Conservation (phyloP, 768 basidiomycete genomes). For the Leccinum subtestaceum region DNA sequence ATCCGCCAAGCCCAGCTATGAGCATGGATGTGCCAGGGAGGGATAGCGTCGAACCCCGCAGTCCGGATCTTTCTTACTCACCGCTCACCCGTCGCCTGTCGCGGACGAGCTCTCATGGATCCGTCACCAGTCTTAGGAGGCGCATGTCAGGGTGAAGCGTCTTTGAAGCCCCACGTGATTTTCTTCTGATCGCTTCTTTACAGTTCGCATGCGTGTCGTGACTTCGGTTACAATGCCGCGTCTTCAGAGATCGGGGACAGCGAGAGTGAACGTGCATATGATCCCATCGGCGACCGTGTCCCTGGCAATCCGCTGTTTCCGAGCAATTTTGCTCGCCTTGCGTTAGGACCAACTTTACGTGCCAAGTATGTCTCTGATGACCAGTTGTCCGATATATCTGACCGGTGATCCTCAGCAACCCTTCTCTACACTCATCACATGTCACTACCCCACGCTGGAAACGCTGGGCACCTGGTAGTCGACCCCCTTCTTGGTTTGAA, state of each 20-base stretch:
- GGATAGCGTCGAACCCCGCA: slow-evolving; percentile 26
- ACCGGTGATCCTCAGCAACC: slow-evolving; percentile 21
- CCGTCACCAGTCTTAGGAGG: slow-evolving; percentile 27
- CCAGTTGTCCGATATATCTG: not conserved
- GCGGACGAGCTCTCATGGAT: slow-evolving; percentile 26
- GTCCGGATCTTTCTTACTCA: slow-evolving; percentile 20
- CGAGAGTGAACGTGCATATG: slow-evolving; percentile 37
- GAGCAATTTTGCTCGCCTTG: slow-evolving; percentile 70
- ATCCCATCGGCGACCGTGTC: slow-evolving; percentile 57
- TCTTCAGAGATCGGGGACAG: slow-evolving; percentile 26
- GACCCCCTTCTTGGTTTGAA: slow-evolving; percentile 40
- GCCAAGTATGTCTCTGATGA: slow-evolving; percentile 41
- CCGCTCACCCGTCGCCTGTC: slow-evolving; percentile 25
- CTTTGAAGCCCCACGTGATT: not conserved
- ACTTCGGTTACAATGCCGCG: slow-evolving; percentile 7
- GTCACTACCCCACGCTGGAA: slow-evolving; percentile 17
- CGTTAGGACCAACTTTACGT: slow-evolving; percentile 60
- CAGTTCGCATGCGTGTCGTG: slow-evolving; percentile 19
- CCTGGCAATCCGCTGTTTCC: slow-evolving; percentile 82
- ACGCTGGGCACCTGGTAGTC: slow-evolving; percentile 28
- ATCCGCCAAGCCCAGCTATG: slow-evolving; percentile 22
- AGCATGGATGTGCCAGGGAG: slow-evolving; percentile 16
- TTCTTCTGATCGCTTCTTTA: not conserved
- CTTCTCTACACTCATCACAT: slow-evolving; percentile 20
- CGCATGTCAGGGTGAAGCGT: slow-evolving; percentile 22